Evolutionary conservation across 2,329 filamentous ascomycete genomes (phyloP).

Genomic region (Botrytis cinerea): DNA sequence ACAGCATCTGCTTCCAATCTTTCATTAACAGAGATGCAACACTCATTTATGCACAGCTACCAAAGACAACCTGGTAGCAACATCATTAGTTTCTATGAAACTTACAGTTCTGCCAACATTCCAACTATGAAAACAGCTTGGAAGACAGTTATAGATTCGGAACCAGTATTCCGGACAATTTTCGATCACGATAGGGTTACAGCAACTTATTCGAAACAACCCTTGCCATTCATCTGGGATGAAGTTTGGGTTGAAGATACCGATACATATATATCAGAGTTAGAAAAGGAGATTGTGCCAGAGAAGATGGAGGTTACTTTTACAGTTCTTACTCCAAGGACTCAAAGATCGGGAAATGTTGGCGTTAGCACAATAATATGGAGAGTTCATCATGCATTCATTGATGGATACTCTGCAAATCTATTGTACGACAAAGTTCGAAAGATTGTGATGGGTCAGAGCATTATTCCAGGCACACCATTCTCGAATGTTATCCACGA

Average conservation of each 20-base stretch:
- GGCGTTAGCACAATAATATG: constrained; percentile 36
- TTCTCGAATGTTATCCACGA: neutral
- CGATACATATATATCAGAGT: constrained; percentile 1
- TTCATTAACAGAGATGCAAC: constrained; percentile 34
- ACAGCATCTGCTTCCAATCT: neutral
- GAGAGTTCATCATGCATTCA: constrained; percentile 42
- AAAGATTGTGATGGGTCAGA: constrained; percentile 6
- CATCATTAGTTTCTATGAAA: constrained; percentile 34
- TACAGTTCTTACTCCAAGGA: neutral
- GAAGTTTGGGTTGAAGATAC: neutral
- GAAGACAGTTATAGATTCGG: constrained; percentile 34
- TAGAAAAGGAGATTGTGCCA: constrained; percentile 2
- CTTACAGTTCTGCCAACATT: constrained; percentile 29
- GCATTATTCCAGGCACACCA: neutral
- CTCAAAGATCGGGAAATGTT: neutral
- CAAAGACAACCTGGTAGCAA: constrained; percentile 31
- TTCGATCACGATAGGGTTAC: constrained; percentile 18
- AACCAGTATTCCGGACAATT: constrained; percentile 37
- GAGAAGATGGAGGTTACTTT: constrained; percentile 15
- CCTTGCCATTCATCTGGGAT: constrained; percentile 5
- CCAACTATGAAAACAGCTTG: constrained; percentile 37
- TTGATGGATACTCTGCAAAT: constrained; percentile 41
- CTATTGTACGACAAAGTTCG: constrained; percentile 23
- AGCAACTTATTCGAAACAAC: constrained; percentile 10
- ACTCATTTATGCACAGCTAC: constrained; percentile 35